Evolutionary conservation across 2,329 filamentous ascomycete species (phyloP).

Genomic region (Lachnellula subtilissima): DNA sequence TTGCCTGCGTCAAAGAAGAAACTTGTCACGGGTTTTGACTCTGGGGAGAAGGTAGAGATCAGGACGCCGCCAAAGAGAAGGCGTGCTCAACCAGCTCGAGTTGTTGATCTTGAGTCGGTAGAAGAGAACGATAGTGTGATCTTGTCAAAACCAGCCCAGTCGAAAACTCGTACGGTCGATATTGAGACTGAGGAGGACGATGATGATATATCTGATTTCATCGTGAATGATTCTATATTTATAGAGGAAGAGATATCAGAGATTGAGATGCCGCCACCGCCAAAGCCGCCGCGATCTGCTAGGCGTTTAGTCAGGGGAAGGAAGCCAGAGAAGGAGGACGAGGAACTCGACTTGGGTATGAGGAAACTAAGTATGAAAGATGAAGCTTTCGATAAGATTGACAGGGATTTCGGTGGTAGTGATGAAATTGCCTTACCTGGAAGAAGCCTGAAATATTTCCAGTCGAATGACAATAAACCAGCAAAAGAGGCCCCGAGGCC

Average conservation of each 20-base stretch:
- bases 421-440: not conserved
- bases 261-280: conserved; percentile 14
- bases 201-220: not conserved
- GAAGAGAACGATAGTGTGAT: not conserved
- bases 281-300: conserved; percentile 14
- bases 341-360: conserved; percentile 13
- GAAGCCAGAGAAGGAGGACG: conserved; percentile 6
- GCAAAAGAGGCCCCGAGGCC: not conserved
- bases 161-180: not conserved
- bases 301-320: conserved; percentile 27
- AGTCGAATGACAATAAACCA: not conserved
- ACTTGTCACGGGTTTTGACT: no score
- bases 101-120: not conserved
- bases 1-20: not conserved
- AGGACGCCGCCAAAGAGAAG: not conserved
- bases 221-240: not conserved
- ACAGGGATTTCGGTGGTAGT: not conserved
- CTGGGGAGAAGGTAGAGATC: not conserved
- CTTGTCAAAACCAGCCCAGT: not conserved
- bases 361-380: conserved; percentile 9
- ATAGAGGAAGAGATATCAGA: conserved; percentile 22
- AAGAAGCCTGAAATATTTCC: not conserved
- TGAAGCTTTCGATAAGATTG: not conserved
- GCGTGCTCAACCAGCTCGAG: no score
- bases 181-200: conserved; percentile 1